phyloP scores from a whole-genome alignment of 108 stramenopile species.

The Cyclotella sp. region DNA sequence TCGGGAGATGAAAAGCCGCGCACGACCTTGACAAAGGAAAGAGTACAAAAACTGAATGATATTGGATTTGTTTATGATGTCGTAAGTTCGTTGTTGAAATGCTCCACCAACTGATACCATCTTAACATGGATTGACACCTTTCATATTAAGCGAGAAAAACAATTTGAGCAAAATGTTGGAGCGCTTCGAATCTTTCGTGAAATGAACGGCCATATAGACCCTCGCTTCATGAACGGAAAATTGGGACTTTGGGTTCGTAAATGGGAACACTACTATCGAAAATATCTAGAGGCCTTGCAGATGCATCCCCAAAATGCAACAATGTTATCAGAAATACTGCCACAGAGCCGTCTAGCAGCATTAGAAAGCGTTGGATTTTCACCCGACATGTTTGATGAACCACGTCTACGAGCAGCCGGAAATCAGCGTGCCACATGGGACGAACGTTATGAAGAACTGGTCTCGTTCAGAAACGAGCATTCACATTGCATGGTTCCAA shows the following conservation, averaged over 20 bases:
- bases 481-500: constrained; percentile 42
- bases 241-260: constrained; percentile 33
- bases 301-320: not conserved
- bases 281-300: constrained; percentile 12
- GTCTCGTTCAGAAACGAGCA: constrained; percentile 27
- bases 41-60: constrained; percentile 28
- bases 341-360: constrained; percentile 30
- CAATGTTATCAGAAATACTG: constrained; percentile 13
- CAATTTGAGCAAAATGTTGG: constrained; percentile 39
- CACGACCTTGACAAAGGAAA: constrained; percentile 37
- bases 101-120: not conserved
- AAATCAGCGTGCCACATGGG: constrained; percentile 47
- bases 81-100: not conserved
- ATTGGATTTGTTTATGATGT: constrained; percentile 48
- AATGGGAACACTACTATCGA: constrained; percentile 29
- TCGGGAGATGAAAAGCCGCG: not conserved
- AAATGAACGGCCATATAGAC: constrained; percentile 32
- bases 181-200: constrained; percentile 27
- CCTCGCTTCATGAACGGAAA: constrained; percentile 40
- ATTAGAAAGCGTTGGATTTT: constrained; percentile 45
- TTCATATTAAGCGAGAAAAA: constrained; percentile 21
- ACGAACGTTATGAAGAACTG: constrained; percentile 57
- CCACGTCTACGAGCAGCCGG: constrained; percentile 19
- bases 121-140: not conserved
- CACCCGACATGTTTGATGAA: constrained; percentile 39